phyloP scores from a whole-genome alignment of 768 basidiomycete species.

The Macrocybe gigantea region DNA sequence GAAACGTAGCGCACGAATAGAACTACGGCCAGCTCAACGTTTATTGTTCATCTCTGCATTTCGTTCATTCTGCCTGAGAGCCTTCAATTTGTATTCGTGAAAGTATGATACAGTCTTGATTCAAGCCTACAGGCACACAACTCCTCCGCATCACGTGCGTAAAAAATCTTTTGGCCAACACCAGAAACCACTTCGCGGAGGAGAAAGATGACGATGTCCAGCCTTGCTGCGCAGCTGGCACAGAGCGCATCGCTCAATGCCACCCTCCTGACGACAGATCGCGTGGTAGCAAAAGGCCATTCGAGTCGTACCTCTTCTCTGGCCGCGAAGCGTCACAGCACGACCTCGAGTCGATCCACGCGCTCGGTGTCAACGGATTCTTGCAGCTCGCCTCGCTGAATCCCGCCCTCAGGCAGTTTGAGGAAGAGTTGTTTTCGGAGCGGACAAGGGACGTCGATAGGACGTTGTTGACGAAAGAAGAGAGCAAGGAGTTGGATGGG shows the following conservation, averaged over 20 bases:
- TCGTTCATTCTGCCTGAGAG: no score
- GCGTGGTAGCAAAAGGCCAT: slow-evolving; percentile 41
- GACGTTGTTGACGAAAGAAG: slow-evolving; percentile 63
- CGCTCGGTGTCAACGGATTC: slow-evolving; percentile 75
- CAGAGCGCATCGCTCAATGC: slow-evolving; percentile 77
- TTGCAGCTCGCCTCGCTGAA: slow-evolving; percentile 63
- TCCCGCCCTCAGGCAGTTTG: slow-evolving; percentile 51
- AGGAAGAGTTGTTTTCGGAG: slow-evolving; percentile 76
- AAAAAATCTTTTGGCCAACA: neutral
- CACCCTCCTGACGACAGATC: slow-evolving; percentile 60
- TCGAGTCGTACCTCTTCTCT: slow-evolving; percentile 86
- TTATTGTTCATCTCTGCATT: no score
- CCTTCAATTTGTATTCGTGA: no score
- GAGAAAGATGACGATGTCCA: slow-evolving; percentile 41
- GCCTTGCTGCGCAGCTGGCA: slow-evolving; percentile 78
- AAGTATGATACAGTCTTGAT: no score
- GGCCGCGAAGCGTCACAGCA: slow-evolving; percentile 77
- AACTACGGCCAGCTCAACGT: neutral
- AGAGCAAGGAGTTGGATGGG: slow-evolving; percentile 56
- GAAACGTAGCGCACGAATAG: neutral
- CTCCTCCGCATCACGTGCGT: no score
- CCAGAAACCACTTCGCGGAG: neutral
- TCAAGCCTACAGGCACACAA: no score
- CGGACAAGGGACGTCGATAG: slow-evolving; percentile 70
- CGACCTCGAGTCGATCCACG: slow-evolving; percentile 82